phyloP scores from a whole-genome alignment of 805 yeast species.

The Pichia pseudocactophila region DNA sequence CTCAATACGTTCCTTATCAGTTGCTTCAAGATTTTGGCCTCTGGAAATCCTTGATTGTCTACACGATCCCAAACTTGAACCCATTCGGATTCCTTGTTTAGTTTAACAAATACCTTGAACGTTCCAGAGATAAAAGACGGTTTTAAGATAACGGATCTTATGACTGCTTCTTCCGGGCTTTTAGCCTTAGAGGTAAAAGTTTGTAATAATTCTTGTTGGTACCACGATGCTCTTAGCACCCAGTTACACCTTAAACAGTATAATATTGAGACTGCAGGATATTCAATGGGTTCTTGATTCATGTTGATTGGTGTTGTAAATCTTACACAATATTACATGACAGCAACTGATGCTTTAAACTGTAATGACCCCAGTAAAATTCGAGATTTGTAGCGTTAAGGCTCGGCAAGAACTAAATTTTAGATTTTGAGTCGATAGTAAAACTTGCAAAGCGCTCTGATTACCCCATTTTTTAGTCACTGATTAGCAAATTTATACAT shows the following conservation, averaged over 20 bases:
- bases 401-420: too few species aligned
- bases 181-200: slow-evolving; percentile 42
- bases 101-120: slow-evolving; percentile 48
- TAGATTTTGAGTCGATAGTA: too few species aligned
- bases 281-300: slow-evolving; percentile 17
- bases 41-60: slow-evolving; percentile 71
- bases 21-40: slow-evolving; percentile 68
- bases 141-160: slow-evolving; percentile 44
- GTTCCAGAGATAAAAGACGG: slow-evolving; percentile 44
- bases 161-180: slow-evolving; percentile 24
- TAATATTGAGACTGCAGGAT: slow-evolving; percentile 58
- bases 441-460: too few species aligned
- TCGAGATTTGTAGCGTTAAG: too few species aligned
- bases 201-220: slow-evolving; percentile 73
- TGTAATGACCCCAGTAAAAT: not conserved
- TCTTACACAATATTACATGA: not conserved
- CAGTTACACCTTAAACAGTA: slow-evolving; percentile 83
- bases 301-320: not conserved
- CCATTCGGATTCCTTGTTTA: slow-evolving; percentile 20
- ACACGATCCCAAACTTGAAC: slow-evolving; percentile 54
- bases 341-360: not conserved
- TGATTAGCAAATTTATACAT: too few species aligned
- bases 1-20: slow-evolving; percentile 50
- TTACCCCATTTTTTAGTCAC: too few species aligned
- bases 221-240: slow-evolving; percentile 86